These are phyloP conservation scores for Exserohilum turcica DNA, from an alignment of 2,329 filamentous ascomycete genomes.

Conservation along the genomic window DNA sequence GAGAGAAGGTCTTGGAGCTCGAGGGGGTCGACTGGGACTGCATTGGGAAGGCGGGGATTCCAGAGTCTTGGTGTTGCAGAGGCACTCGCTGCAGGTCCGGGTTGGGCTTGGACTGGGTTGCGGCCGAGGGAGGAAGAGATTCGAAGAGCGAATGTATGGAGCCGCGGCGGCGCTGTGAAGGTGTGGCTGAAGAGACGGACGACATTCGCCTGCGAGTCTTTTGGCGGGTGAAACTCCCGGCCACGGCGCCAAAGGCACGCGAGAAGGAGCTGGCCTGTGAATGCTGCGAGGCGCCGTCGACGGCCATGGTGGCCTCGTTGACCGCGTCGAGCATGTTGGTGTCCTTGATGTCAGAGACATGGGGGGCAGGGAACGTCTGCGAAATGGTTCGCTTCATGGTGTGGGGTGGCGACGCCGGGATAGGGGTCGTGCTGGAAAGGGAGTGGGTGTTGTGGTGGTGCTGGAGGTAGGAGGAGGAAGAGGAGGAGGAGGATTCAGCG, in stretches of 20 bases:
- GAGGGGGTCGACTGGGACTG: conserved; percentile 13
- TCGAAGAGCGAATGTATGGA: conserved; percentile 39
- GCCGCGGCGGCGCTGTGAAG: conserved; percentile 31
- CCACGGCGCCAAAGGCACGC: conserved; percentile 36
- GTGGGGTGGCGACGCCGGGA: conserved; percentile 16
- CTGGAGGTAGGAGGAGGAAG: conserved; percentile 9
- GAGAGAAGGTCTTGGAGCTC: conserved; percentile 30
- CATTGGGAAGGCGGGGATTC: conserved; percentile 27
- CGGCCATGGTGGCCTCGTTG: conserved; percentile 31
- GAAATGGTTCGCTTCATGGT: conserved; percentile 47
- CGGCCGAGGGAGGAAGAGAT: conserved; percentile 19
- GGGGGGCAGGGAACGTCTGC: conserved; percentile 43
- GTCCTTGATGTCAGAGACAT: conserved; percentile 31
- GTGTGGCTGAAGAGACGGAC: conserved; percentile 35
- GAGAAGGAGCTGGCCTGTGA: conserved; percentile 39
- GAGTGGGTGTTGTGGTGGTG: conserved; percentile 23
- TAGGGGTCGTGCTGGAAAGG: conserved; percentile 29
- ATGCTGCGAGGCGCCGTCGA: conserved; percentile 21
- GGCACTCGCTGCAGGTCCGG: conserved; percentile 30
- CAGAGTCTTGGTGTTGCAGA: conserved; percentile 44
- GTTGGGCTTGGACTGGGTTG: conserved; percentile 24
- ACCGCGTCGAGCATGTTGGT: conserved; percentile 36
- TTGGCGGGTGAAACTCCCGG: conserved; percentile 38
- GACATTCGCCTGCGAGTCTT: conserved; percentile 44
- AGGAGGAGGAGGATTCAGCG: conserved; percentile 13